Percentiles rank a stretch among this genome's conserved stretches.
These are phyloP conservation scores for Dryas octopetala DNA, from an alignment of 306 rosid genomes.

Conservation along the genomic window DNA sequence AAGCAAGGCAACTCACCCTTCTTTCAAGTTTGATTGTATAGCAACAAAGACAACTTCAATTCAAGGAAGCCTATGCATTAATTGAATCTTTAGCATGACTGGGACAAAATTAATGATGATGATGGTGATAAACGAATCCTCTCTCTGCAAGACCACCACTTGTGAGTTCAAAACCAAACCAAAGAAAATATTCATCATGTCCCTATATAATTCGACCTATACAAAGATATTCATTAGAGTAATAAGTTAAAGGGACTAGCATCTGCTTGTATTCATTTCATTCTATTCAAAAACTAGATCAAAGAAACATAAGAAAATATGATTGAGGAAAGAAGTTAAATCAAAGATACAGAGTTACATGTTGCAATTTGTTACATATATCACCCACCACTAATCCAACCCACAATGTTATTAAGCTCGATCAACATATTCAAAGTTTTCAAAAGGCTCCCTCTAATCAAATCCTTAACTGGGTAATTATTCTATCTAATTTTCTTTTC, in stretches of 20 bases:
- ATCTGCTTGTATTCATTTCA: neutral
- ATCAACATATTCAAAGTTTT: constrained; percentile 1
- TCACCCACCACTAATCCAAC: constrained; percentile 7
- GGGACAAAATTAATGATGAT: too few relatives aligned
- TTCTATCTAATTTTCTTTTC: constrained; percentile 54
- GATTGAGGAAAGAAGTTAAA: neutral
- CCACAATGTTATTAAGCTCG: constrained; percentile 13
- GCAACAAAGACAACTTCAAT: neutral
- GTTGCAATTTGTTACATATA: constrained; percentile 11
- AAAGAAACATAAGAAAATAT: neutral
- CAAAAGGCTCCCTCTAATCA: neutral
- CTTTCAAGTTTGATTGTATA: neutral
- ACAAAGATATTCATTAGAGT: too few relatives aligned
- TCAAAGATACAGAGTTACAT: constrained; percentile 3
- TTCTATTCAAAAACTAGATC: neutral
- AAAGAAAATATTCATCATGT: too few relatives aligned
- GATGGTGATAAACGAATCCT: too few relatives aligned
- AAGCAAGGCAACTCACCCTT: neutral
- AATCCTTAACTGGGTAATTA: neutral
- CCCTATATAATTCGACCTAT: too few relatives aligned
- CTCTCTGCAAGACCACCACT: too few relatives aligned
- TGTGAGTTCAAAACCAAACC: too few relatives aligned
- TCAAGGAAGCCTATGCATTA: neutral
- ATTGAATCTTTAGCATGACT: neutral
- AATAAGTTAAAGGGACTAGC: neutral